Evolutionary conservation across 192 early-diverging fungal species (phyloP).

Genomic region (Ambispora gerdemannii): DNA sequence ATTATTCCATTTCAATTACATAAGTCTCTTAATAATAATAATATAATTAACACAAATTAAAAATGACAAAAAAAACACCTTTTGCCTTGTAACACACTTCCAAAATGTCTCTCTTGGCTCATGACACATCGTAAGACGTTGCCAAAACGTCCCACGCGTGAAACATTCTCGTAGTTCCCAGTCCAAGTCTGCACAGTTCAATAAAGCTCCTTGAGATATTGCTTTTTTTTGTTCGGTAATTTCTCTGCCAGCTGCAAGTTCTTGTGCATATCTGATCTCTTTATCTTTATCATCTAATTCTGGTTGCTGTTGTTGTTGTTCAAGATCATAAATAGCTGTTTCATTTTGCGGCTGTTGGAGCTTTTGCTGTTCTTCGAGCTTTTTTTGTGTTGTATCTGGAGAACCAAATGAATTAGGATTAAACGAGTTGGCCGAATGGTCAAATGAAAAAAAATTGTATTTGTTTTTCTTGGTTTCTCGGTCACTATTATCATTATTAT

Average conservation of each 20-base stretch:
- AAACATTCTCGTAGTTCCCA: background rate
- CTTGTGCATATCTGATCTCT: background rate
- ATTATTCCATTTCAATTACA: background rate
- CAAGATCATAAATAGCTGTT: background rate
- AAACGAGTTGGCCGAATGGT: too few species aligned
- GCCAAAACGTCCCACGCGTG: background rate
- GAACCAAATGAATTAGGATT: too few species aligned
- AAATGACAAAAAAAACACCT: background rate
- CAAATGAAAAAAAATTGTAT: too few species aligned
- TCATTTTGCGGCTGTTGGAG: too few species aligned
- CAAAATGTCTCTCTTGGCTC: background rate
- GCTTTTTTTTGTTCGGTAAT: background rate
- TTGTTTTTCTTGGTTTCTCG: too few species aligned
- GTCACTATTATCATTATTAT: too few species aligned
- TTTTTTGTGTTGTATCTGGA: too few species aligned
- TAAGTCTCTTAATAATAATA: too few species aligned
- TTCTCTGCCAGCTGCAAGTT: background rate
- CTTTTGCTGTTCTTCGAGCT: too few species aligned
- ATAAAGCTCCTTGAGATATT: background rate
- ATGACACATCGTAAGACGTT: background rate
- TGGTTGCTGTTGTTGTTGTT: background rate
- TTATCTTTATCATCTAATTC: background rate
- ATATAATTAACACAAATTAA: too few species aligned
- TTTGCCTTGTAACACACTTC: background rate
- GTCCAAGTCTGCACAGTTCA: background rate